Evolutionary conservation across 257 asterid genomes (phyloP), one percentile per base, ranked within the genome.

Genomic region (Scutellaria galericulata): DNA sequence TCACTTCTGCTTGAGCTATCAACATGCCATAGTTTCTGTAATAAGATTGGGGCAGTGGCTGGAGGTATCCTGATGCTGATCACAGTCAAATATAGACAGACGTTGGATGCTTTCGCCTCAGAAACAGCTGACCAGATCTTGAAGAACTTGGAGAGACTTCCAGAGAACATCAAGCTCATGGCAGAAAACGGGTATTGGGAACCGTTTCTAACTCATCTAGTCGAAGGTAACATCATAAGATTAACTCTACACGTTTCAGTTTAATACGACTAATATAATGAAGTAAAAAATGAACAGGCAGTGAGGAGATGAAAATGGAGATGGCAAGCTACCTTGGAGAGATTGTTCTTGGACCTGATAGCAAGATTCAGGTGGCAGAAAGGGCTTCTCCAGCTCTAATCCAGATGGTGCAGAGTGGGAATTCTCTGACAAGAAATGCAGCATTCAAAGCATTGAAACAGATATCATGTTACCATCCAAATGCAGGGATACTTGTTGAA

Each of bases 141-240:
- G 68, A 86, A 77, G 82, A 89, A 88, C 72, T 78, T 91, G 85
- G 97, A 87, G 86, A 80, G 44, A 48, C 74, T 82, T 73, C 79
- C 87, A 1, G 68, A 61, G 61, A 89, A 91, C 81, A 87, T 91
- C 84, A 91, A 89, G 72, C 86, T 77, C 80, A 91, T 89, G 96
- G 96, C 96, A 69, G 96, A 91, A 77, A 86, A 87, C 15, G 97
- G 97, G 68, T 81, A 89, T 53, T 83, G 89, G 87, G 95, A 86
- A 40, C 97, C 97, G 22, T 53, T 91, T 48, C 74, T 89, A 51
- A 72, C 84, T 64, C 79, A 89, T 83, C 91, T 91, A 57, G 65
- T 79, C 24, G 79, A 86, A 83, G 97, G 97, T 89, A 81, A 75
- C 31, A 60, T 41, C 47, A 37, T 40, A 63, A 51, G 7, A 47